Percentiles rank a stretch among this genome's conserved stretches.
phyloP scores from a whole-genome alignment of 2,329 filamentous ascomycete species.

The Reticulascus tulasneorum region DNA sequence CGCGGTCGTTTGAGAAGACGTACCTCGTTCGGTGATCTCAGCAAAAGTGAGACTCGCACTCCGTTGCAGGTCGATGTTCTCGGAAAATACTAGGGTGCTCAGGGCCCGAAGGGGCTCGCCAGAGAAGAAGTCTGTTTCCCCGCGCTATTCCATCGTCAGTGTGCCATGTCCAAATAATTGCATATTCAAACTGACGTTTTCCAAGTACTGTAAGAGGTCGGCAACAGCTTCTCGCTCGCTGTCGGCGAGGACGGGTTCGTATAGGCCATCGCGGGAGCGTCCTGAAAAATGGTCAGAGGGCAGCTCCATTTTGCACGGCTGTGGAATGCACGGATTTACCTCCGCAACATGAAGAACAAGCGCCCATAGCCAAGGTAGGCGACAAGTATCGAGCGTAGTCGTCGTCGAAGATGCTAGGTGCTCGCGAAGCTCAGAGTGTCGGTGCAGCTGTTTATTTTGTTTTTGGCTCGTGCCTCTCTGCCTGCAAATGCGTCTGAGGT shows the following conservation, averaged over 20 bases:
- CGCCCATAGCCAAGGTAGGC: slow-evolving; percentile 47
- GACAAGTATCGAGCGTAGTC: slow-evolving; percentile 6
- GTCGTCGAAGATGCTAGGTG: slow-evolving; percentile 1
- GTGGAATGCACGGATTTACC: slow-evolving; percentile 27
- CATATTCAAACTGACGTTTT: slow-evolving; percentile 67
- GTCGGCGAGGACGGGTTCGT: slow-evolving; percentile 86
- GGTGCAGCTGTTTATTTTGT: slow-evolving; percentile 9
- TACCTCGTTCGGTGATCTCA: slow-evolving; percentile 97
- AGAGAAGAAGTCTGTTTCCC: slow-evolving; percentile 96
- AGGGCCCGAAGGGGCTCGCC: slow-evolving; percentile 91
- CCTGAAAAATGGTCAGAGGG: slow-evolving; percentile 42
- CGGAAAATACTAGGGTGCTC: slow-evolving; percentile 94
- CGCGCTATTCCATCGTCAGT: slow-evolving; percentile 59
- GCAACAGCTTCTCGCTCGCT: slow-evolving; percentile 96
- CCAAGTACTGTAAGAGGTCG: slow-evolving; percentile 89
- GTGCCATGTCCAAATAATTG: neutral
- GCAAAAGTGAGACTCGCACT: slow-evolving; percentile 98
- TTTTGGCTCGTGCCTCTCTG: slow-evolving; percentile 10
- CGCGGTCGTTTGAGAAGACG: too few species aligned
- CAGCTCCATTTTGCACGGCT: slow-evolving; percentile 1
- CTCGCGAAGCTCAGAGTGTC: neutral
- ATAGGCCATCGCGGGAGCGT: slow-evolving; percentile 74
- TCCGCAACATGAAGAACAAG: slow-evolving; percentile 60
- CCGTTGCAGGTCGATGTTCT: slow-evolving; percentile 96
- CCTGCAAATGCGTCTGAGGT: slow-evolving; percentile 11